Conservation (phyloP, 768 basidiomycete species). For the Tephrocybe sp. region DNA sequence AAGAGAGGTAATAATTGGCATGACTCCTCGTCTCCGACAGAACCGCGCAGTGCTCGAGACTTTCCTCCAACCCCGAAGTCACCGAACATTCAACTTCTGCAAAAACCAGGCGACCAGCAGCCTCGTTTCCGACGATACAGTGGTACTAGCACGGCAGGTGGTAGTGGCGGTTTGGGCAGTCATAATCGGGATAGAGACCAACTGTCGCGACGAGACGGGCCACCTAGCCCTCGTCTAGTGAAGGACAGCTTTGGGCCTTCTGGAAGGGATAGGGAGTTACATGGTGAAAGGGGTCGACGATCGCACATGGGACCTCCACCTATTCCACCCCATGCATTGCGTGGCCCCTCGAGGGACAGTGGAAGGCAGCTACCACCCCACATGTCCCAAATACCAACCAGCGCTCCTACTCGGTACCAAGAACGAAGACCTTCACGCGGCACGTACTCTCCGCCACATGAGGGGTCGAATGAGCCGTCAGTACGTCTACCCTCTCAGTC, state of each 20-base stretch:
- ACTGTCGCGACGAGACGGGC: slow-evolving; percentile 32
- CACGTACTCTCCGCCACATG: slow-evolving; percentile 32
- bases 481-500: slow-evolving; percentile 39
- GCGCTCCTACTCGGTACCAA: slow-evolving; percentile 20
- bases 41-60: slow-evolving; percentile 46
- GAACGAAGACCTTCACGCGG: slow-evolving; percentile 45
- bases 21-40: slow-evolving; percentile 37
- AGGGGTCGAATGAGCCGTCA: slow-evolving; percentile 20
- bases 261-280: slow-evolving; percentile 29
- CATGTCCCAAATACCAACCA: slow-evolving; percentile 36
- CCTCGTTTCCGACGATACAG: slow-evolving; percentile 33
- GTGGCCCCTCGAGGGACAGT: slow-evolving; percentile 34
- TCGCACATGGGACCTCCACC: slow-evolving; percentile 54
- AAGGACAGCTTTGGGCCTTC: slow-evolving; percentile 26
- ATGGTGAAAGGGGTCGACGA: slow-evolving; percentile 36
- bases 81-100: slow-evolving; percentile 52
- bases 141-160: slow-evolving; percentile 23
- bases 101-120: slow-evolving; percentile 45
- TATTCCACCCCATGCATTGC: slow-evolving; percentile 36
- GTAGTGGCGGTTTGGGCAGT: slow-evolving; percentile 17
- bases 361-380: slow-evolving; percentile 60
- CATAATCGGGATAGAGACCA: slow-evolving; percentile 27
- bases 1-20: slow-evolving; percentile 46
- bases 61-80: slow-evolving; percentile 30
- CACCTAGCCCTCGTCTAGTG: slow-evolving; percentile 32